Evolutionary conservation across 345 rosid species (phyloP).

Genomic region (Reutealis trisperma): DNA sequence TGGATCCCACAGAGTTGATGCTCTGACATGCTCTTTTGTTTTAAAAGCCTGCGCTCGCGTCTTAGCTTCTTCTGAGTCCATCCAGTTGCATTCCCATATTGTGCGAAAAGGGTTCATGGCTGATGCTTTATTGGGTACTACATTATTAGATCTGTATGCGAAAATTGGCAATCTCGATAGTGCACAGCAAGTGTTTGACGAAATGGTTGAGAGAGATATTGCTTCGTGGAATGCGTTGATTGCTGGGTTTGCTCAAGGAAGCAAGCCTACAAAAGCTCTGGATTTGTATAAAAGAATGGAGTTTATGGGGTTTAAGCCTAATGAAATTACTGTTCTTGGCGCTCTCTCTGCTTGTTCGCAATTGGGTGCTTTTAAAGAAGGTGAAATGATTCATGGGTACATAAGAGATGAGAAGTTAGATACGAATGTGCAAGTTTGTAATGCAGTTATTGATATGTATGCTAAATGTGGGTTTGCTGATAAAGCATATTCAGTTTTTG

Average conservation of each 20-base stretch:
- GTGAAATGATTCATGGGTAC: conserved; percentile 51
- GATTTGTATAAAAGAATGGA: conserved; percentile 61
- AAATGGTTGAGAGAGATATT: conserved; percentile 64
- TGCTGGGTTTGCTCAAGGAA: conserved; percentile 67
- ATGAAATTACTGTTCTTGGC: conserved; percentile 71
- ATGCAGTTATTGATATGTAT: conserved; percentile 83
- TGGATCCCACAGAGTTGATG: conserved; percentile 51
- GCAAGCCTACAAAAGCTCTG: conserved; percentile 60
- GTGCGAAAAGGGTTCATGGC: conserved; percentile 55
- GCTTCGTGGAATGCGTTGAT: conserved; percentile 92
- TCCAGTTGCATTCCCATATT: conserved; percentile 62
- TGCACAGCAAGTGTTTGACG: conserved; percentile 70
- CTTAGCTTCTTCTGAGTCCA: conserved; percentile 43
- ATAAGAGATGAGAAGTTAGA: conserved; percentile 53
- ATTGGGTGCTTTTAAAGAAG: conserved; percentile 70
- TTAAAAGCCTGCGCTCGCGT: conserved; percentile 81
- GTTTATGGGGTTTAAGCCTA: conserved; percentile 49
- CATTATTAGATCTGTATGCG: conserved; percentile 68
- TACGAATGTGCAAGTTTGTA: conserved; percentile 59
- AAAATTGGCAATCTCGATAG: conserved; percentile 53
- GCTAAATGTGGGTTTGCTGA: conserved; percentile 77
- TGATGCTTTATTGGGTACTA: conserved; percentile 73
- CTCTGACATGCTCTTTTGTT: conserved; percentile 77
- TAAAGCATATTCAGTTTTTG: conserved; percentile 60
- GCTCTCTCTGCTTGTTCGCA: conserved; percentile 80